Conservation (phyloP, 2,329 filamentous ascomycete genomes). For the Calonectria fujianensis region DNA sequence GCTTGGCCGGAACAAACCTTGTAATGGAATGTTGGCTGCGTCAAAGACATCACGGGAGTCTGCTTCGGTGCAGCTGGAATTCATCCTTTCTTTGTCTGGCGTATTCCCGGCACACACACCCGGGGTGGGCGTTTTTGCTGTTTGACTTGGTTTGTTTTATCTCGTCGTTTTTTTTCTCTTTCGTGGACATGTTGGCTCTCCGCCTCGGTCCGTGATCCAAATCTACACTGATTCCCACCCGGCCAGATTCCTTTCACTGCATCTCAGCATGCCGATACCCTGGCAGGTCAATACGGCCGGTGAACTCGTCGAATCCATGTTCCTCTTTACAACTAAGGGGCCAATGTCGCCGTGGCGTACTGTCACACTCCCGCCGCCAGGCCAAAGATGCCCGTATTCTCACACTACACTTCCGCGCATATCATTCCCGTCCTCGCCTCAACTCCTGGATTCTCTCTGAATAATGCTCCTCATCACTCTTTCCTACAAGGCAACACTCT, state of each 20-base stretch:
- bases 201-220: background rate
- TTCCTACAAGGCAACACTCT: background rate
- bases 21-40: background rate
- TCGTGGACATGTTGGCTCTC: constrained; percentile 24
- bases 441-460: constrained; percentile 14
- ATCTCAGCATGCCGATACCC: constrained; percentile 10
- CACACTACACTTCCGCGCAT: constrained; percentile 21
- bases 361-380: background rate
- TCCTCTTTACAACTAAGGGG: constrained; percentile 12
- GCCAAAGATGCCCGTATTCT: constrained; percentile 14
- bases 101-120: background rate
- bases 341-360: constrained; percentile 20
- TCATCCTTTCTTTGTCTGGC: constrained; percentile 13
- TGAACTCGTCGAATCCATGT: constrained; percentile 1
- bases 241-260: constrained; percentile 21
- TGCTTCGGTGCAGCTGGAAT: constrained; percentile 7
- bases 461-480: background rate
- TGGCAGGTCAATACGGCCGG: constrained; percentile 23
- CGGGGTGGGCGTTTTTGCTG: background rate
- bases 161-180: constrained; percentile 18
- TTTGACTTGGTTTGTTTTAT: constrained; percentile 2
- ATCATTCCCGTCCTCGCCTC: background rate
- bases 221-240: constrained; percentile 4
- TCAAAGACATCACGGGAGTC: constrained; percentile 15
- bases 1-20: background rate